A percentile compares a stretch with the other conserved stretches of the same genome.
phyloP scores from a whole-genome alignment of 345 rosid genomes.

The Rhodamnia argentea region DNA sequence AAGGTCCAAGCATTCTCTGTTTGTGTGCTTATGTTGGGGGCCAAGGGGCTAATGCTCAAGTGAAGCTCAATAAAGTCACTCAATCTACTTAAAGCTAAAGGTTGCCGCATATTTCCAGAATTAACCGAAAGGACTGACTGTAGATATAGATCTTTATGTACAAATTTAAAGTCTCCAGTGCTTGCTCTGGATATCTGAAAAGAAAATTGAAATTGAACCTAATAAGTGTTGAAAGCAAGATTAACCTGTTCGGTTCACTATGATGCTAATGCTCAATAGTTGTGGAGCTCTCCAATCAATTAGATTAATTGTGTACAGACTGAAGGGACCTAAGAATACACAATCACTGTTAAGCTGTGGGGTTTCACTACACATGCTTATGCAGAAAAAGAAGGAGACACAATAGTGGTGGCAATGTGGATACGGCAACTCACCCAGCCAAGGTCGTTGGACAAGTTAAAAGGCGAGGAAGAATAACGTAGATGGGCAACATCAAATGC shows the following conservation, averaged over 20 bases:
- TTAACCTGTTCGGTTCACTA: not conserved
- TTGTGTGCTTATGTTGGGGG: not conserved
- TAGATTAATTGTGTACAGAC: not conserved
- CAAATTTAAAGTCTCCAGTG: not conserved
- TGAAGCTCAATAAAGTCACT: not conserved
- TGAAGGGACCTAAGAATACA: not conserved
- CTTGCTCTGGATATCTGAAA: not conserved
- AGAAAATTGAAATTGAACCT: not conserved
- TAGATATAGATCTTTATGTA: not conserved
- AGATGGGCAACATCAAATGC: constrained; percentile 56
- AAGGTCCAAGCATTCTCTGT: not conserved
- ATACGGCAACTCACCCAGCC: constrained; percentile 53
- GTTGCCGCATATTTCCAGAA: not conserved
- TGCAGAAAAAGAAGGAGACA: not conserved
- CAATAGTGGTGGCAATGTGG: not conserved
- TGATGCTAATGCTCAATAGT: not conserved
- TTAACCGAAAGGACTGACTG: not conserved
- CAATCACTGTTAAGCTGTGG: not conserved
- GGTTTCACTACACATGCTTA: not conserved
- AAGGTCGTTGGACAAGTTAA: constrained; percentile 75
- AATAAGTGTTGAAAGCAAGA: not conserved
- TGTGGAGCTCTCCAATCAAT: not conserved
- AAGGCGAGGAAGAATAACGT: constrained; percentile 80
- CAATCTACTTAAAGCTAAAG: not conserved
- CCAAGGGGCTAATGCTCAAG: not conserved